phyloP scores from a whole-genome alignment of 371 early-diverging fungal genomes.

The Mucor irregularis region DNA sequence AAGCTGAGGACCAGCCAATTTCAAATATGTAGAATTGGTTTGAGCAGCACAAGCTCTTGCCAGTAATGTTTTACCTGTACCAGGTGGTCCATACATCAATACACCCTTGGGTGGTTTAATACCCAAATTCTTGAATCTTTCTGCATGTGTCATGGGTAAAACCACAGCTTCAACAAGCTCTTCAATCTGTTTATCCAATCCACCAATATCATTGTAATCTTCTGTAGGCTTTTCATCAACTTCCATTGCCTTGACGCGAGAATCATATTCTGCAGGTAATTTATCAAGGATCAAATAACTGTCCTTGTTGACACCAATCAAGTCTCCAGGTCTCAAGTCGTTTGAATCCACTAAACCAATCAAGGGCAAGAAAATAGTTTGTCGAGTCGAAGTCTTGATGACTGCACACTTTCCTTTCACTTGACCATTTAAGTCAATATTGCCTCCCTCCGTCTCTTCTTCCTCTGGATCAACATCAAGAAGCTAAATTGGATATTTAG shows the following conservation, averaged over 20 bases:
- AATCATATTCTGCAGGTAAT: constrained; percentile 99
- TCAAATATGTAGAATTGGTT: constrained; percentile 95
- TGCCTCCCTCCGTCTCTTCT: constrained; percentile 91
- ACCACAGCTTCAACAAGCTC: constrained; percentile 99
- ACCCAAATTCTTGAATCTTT: constrained; percentile 94
- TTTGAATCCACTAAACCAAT: constrained; percentile 96
- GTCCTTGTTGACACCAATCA: constrained; percentile 99
- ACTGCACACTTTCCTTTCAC: constrained; percentile 98
- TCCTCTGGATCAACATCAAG: constrained; percentile 89
- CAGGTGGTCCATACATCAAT: constrained; percentile 99
- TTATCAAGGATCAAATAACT: constrained; percentile 98
- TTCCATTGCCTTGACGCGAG: constrained; percentile 99
- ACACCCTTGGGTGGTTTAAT: constrained; percentile 99
- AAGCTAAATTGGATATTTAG: constrained; percentile 61
- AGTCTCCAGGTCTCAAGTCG: constrained; percentile 96
- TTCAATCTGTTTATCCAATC: constrained; percentile 98
- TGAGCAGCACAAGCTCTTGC: constrained; percentile 99
- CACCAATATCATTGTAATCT: constrained; percentile 99
- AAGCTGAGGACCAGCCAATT: constrained; percentile 98
- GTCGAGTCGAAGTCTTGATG: constrained; percentile 95
- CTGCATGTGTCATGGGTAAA: constrained; percentile 97
- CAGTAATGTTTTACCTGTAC: constrained; percentile 95
- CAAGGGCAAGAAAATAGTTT: constrained; percentile 97
- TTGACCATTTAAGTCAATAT: constrained; percentile 89
- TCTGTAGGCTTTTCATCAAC: constrained; percentile 99